Base-by-base conservation (phyloP, 441 rosid species). In the Adansonia gregorii region DNA sequence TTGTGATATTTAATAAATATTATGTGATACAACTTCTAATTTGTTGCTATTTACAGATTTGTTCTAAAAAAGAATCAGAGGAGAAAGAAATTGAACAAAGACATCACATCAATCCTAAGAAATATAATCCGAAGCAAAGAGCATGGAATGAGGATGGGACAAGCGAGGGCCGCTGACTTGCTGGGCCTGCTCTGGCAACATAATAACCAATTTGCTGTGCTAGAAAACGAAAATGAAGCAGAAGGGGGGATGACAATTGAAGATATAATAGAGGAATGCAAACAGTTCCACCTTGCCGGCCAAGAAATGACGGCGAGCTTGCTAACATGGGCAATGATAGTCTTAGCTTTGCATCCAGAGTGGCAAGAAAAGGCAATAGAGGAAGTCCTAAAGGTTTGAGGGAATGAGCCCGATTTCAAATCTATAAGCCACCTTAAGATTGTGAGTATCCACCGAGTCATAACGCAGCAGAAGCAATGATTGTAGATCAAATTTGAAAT, bases 321-420 rank as follows among this genome's bases (percentile, higher is more conserved):
- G 84, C 73, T 86, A 66, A 85, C 89, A 49, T 85, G 87, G 90
- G 79, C 86, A 0, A 79, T 81, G 45, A 67, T 86, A 45, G 81
- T 88, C 67, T 66, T 86, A 51, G 83, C 90, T n/a, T 70, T 88
- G 88, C 91, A 89, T 77, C 89, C 84, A 2, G 84, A 84, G 35
- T 88, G 91, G 91, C 91, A 88, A 79, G 86, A 87, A 24, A 85
- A 78, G 80, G 90, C 91, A 24, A 85, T 88, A 55, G 83, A 83
- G 39, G 89, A 87, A 81, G 87, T 88, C 65, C 39, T 78, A 20
- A 79, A 45, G 65, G 84, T 74, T 59, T 86, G 85, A 56, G 76
- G 82, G 27, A 79, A 72, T 1, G 76, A 80, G 73, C 84, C 83
- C 1, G 74, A 85, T 77, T 83, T 61, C 4, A 86, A 84, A 77